Base-by-base conservation (phyloP, 352 stramenopile genomes). In the Phytophthora parvispora region DNA sequence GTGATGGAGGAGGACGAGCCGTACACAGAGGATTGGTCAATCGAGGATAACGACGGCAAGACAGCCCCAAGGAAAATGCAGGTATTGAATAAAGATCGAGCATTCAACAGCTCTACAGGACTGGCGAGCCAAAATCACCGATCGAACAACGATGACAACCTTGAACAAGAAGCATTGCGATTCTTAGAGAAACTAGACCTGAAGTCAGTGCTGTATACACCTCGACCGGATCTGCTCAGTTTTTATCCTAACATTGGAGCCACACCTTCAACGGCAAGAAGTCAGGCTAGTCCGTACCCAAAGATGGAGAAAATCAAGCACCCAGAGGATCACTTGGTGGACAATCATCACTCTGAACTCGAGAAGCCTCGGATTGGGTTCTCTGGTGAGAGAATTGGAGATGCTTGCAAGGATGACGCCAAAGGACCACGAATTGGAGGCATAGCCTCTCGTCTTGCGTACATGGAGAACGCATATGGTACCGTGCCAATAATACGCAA, bases 381-480 rank as follows among this genome's bases (percentile, higher is more conserved):
- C 9, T 1, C 40, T 20, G 67, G 64, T 25, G 64, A 72, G 13
- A 63, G 40, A 32, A 27, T 22, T 25, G 18, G 45, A 7, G 6
- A 15, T 1, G 15, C 27, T 38, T 27, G 49, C 25, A 51, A 61
- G 24, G 47, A 64, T 27, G 18, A 15, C n/a, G 4, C 42, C 4
- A 63, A 69, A 69, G n/a, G 31, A 10, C 5, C 29, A 2, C 42
- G 10, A 56, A 25, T 29, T 22, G 45, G 67, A 16, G 9, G 22
- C 22, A 38, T 69, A 3, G 54, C 64, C 1, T 61, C 71, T 8
- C 81, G 85, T 2, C 56, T 93, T 1, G 80, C 80, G 0, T 65
- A 91, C 56, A 87, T 95, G 74, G 84, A 87, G 57, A 77, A 72
- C 28, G 84, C 72, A 13, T 95, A 95, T 55, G 87, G 87, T 16